Base-by-base conservation (phyloP, 1,139 yeast genomes). In the Kazachstania sp. region DNA sequence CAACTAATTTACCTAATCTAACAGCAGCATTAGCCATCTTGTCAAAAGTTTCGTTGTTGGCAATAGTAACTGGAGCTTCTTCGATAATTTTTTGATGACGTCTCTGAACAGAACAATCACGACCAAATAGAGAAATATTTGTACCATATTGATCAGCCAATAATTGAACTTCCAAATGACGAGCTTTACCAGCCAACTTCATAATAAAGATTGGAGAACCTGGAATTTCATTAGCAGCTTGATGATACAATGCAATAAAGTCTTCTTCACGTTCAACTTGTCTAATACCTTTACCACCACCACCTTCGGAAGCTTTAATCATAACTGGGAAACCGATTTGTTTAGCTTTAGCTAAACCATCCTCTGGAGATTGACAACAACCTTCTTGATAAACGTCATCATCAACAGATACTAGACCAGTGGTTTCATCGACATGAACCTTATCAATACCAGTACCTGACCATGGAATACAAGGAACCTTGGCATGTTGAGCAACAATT, bases 391-490 rank as follows among this genome's bases (percentile, higher is more conserved):
- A 92, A 38, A 85, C 76, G 3, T 76, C 83, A 45, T 86, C 96
- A 47, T 83, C 74, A 46, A 92, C 98, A 36, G 96, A 86, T 35
- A 92, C 98, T 55, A 92, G 75, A 54, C 85, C 83, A 34, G 94
- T 78, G 37, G 66, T 61, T 32, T 70, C 60, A 64, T 92, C 95
- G 44, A 86, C 68, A 30, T 66, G 61, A 49, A 92, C 98, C 49
- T 83, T 76, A 54, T 83, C 87, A 46, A 92, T 95, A 57, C 97
- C 97, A 31, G 97, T 86, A 67, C 98, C 98, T 13, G 97, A 88
- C 98, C 98, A 92, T 52, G 98, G 97, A 61, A 92, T 92, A 76
- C 97, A 90, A 43, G 98, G 98, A 35, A 92, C 97, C 38, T 84
- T 71, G 29, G 98, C 98, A 64, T 92, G 97, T 72, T 92, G 98